Base-by-base conservation (phyloP, 371 early-diverging fungal genomes). In the Mortierella sp. region DNA sequence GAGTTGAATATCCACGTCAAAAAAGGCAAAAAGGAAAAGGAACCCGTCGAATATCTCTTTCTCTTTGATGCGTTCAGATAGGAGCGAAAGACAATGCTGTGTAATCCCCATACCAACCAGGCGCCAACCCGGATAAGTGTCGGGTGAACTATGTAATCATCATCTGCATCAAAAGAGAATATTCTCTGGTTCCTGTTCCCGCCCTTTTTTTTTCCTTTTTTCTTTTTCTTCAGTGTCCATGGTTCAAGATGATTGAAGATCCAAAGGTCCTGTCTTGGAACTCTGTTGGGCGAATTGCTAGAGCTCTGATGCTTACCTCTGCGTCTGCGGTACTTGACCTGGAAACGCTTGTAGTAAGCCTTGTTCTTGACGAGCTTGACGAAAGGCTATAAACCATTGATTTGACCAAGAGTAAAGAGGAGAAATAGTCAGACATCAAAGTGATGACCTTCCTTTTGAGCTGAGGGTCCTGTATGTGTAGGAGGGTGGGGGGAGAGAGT, bases 311-410 rank as follows among this genome's bases (percentile, higher is more conserved):
- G 82, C 86, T 84, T 89, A 98, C 98, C 98, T 85, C 98, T 88
- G 85, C 98, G 89, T 87, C 99, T 90, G 79, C 99, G 91, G 94
- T 95, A 97, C 94, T 99, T 99, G 91, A 95, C 95, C 91, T 99
- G 98, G 95, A 89, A 99, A 85, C 99, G 97, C 94, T 96, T 97
- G 93, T 94, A 99, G 95, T 98, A 99, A 83, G 98, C 96, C 91
- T 96, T 96, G 91, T 94, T 96, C 92, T 96, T 96, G 82, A 92
- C 91, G 71, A 87, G 84, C 89, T 97, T 97, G 86, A 95, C 91
- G 90, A 96, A 96, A 70, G 95, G 92, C 96, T 91, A 70, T 7
- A 59, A 37, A 5, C 96, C 91, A 70, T 7, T 55, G 9, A 5
- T 5, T 37, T 37, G 9, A 37, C 37, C 37, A 37, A 37, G n/a